Base-by-base conservation (phyloP, 495 filamentous ascomycete species). In the Pyrenula massariospora region DNA sequence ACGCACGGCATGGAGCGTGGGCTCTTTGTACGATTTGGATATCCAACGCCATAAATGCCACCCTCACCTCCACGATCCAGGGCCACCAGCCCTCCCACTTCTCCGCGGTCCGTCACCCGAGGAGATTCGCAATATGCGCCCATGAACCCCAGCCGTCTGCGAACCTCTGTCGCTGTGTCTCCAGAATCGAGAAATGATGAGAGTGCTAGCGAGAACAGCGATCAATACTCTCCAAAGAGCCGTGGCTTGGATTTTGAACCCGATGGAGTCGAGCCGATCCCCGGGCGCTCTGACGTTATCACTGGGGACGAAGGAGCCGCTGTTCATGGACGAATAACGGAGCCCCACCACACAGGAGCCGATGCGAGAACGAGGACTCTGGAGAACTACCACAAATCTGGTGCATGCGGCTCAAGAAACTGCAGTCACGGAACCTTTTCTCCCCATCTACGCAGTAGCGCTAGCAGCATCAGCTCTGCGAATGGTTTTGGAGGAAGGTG, bases 401-500 rank as follows among this genome's bases (percentile, higher is more conserved):
- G 71, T 52, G 58, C 62, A 3, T 74, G 72, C 49, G 74, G 73
- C 52, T 52, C 72, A 62, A 65, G 72, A 56, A 60, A 75, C 54
- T 90, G 85, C 72, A 78, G 82, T 58, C 87, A 91, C 68, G 88
- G 88, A 57, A 86, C 85, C n/a, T 88, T 90, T 66, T 89, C 86
- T 15, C 86, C 88, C 11, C 75, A 78, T n/a, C 70, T 73, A 11
- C 66, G 76, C 23, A 70, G 73, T 48, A 77, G 73, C 55, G 59
- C 71, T n/a, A 71, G 65, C 24, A 70, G 62, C 60, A 52, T 58
- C 31, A 65, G 65, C 24, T 65, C 61, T 25, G 57, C 49, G 49
- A 50, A 55, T 22, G 59, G 57, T 24, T 68, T 73, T 63, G 70
- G 62, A 24, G 52, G 61, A 31, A 58, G 48, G 48, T 55, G 60